These are phyloP conservation scores for Straminergon stramineum DNA, from an alignment of 225 moss, liverwort and hornwort species.

Conservation along the genomic window DNA sequence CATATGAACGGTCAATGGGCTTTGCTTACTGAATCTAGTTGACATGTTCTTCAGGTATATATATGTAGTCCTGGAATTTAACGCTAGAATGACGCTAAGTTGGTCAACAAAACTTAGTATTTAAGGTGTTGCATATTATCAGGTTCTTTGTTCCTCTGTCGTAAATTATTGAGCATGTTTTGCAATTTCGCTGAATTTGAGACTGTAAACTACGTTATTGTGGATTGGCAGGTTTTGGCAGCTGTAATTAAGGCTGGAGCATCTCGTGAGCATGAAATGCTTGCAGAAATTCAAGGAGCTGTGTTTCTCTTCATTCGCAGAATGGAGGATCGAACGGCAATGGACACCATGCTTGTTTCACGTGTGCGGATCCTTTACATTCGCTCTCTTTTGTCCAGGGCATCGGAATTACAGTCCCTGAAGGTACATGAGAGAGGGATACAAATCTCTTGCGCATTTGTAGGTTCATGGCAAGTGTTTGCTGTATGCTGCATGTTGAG, in stretches of 20 bases:
- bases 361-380: conserved; percentile 97
- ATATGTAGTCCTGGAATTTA: neutral
- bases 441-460: neutral
- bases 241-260: conserved; percentile 99
- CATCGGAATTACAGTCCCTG: conserved; percentile 82
- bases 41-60: neutral
- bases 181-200: neutral
- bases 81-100: neutral
- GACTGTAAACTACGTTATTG: neutral
- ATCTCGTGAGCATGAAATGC: conserved; percentile 98
- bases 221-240: conserved; percentile 61
- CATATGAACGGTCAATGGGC: neutral
- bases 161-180: neutral
- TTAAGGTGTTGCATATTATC: neutral
- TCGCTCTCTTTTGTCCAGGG: conserved; percentile 91
- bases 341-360: conserved; percentile 99
- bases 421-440: conserved; percentile 20
- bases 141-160: neutral
- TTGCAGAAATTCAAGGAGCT: conserved; percentile 97
- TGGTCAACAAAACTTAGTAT: neutral
- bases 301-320: conserved; percentile 84
- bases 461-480: neutral
- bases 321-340: conserved; percentile 70
- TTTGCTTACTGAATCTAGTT: neutral
- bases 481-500: neutral